Evolutionary conservation across 106 monocot genomes (phyloP).

Genomic region (Dioscorea dumetorum): DNA sequence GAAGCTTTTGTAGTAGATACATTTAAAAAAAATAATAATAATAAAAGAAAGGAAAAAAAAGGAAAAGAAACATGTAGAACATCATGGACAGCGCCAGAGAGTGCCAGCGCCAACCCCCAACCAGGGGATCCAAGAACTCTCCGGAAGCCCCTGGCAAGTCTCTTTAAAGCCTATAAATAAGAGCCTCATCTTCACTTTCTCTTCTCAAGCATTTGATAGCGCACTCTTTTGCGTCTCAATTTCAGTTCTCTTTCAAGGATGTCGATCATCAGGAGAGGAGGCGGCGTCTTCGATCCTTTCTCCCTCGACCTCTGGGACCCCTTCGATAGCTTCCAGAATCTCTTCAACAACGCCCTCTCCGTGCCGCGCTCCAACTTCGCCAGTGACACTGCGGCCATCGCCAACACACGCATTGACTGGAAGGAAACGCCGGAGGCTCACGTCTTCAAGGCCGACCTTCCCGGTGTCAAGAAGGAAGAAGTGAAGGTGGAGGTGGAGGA

Average conservation of each 20-base stretch:
- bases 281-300: conserved; percentile 13
- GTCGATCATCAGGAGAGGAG: conserved; percentile 13
- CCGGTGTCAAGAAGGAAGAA: conserved; percentile 11
- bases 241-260: not conserved
- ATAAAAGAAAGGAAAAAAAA: too few relatives aligned
- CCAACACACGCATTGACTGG: conserved; percentile 23
- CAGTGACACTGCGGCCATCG: conserved; percentile 12
- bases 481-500: conserved; percentile 9
- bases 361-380: conserved; percentile 8
- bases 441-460: conserved; percentile 24
- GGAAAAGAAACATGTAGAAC: too few relatives aligned
- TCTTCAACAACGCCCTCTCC: not conserved
- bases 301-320: conserved; percentile 16
- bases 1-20: not conserved
- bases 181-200: too few relatives aligned
- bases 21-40: too few relatives aligned
- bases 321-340: not conserved
- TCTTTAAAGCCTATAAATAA: too few relatives aligned
- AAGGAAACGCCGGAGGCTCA: conserved; percentile 21
- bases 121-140: too few relatives aligned
- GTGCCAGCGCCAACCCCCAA: too few relatives aligned
- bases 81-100: too few relatives aligned
- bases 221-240: not conserved
- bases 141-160: too few relatives aligned
- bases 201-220: too few relatives aligned